Base-by-base conservation (phyloP, 2,329 filamentous ascomycete genomes). In the Cladophialophora chaetospira region DNA sequence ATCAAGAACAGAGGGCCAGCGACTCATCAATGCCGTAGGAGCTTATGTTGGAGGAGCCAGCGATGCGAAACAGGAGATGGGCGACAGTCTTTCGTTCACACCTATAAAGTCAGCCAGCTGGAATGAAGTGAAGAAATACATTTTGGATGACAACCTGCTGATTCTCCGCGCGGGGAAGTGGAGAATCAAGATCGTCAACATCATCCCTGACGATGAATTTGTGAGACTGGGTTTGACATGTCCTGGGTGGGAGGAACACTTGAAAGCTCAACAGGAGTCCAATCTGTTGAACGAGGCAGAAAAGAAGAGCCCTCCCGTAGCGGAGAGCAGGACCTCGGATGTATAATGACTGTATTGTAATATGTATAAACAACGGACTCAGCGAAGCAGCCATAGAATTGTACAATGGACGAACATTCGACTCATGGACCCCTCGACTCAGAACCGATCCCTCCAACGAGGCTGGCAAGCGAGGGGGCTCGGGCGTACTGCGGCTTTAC, bases 151-250 rank as follows among this genome's bases (percentile, higher is more conserved):
- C 25, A 72, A 78, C 1, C 67, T 81, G 2, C 63, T 87, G n/a
- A 75, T 86, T 6, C 62, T 86, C 8, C 73, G 82, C 58, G 64
- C 79, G 1, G 84, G 84, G 5, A 87, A 87, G 66, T 83, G 80
- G 76, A 84, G 81, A 64, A 74, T 85, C 31, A 81, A 80, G 64
- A 71, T 84, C 19, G 75, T 85, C 26, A 76, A 77, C 43, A 75
- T 86, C 38, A 69, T 86, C 4, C 72, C 74, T 10, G 82, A 86
- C 56, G 75, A 77, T 31, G 75, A 82, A 19, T 84, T 79, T 62
- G 73, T 75, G 46, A 70, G 69, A 10, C 66, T 69, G 40, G 78
- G 77, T 1, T 68, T 79, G 17, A 72, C 69, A 11, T 78, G 73
- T 35, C 79, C 80, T 13, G 80, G 80, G 1, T 83, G 79, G 79